Evolutionary conservation across 805 yeast genomes (phyloP).

Genomic region (Candida cerambycidarum): DNA sequence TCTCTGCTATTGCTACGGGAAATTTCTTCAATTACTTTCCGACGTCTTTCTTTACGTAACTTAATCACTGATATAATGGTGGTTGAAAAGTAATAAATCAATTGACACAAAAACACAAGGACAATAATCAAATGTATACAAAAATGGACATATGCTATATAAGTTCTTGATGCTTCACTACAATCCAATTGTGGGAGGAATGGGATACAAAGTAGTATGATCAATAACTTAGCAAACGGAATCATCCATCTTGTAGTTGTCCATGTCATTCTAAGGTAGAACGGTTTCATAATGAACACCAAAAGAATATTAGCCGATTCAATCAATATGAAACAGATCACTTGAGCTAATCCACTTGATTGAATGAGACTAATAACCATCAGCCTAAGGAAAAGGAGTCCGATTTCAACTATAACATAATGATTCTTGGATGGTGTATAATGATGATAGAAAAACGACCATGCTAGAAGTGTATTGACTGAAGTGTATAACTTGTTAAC

Average conservation of each 20-base stretch:
- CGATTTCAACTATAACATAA: constrained; percentile 38
- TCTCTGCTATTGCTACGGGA: constrained; percentile 14
- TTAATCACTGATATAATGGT: constrained; percentile 25
- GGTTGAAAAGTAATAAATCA: constrained; percentile 26
- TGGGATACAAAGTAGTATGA: constrained; percentile 44
- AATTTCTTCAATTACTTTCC: background rate
- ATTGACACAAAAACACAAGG: constrained; percentile 26
- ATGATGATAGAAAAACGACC: constrained; percentile 46
- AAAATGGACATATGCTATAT: constrained; percentile 45
- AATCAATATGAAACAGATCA: constrained; percentile 33
- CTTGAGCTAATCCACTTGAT: constrained; percentile 44
- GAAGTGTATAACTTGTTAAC: constrained; percentile 46
- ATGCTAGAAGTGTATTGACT: constrained; percentile 43
- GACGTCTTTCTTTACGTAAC: background rate
- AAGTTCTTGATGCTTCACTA: constrained; percentile 39
- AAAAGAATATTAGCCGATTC: constrained; percentile 30
- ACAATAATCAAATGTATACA: constrained; percentile 38
- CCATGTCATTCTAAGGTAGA: constrained; percentile 26
- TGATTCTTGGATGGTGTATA: constrained; percentile 43
- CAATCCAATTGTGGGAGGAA: constrained; percentile 35
- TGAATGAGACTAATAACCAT: constrained; percentile 47
- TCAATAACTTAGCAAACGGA: constrained; percentile 38
- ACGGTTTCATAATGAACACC: constrained; percentile 27
- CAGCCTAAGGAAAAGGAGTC: constrained; percentile 33
- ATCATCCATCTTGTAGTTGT: constrained; percentile 32